Evolutionary conservation across 2,329 filamentous ascomycete genomes (phyloP).

Genomic region (Aspergillus pseudonomiae): DNA sequence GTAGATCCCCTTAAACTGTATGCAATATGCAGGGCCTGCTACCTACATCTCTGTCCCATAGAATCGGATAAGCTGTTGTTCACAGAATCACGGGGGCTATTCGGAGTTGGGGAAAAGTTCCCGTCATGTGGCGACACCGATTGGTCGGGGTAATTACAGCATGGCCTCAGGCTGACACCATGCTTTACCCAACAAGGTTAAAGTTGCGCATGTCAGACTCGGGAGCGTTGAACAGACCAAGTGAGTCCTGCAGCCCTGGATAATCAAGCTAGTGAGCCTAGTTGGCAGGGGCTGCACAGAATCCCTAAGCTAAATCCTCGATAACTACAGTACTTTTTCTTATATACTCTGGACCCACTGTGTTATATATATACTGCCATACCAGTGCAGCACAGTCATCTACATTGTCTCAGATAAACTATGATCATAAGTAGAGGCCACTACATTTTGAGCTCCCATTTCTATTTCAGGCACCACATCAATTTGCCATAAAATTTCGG

Average conservation of each 20-base stretch:
- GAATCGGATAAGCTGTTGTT: background rate
- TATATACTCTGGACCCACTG: too few species aligned
- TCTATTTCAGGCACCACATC: background rate
- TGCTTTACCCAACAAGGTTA: background rate
- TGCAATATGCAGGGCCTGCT: background rate
- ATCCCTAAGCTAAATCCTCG: background rate
- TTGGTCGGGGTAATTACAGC: background rate
- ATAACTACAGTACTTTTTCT: too few species aligned
- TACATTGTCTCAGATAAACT: background rate
- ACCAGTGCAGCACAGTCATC: background rate
- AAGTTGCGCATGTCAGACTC: background rate
- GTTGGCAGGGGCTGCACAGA: too few species aligned
- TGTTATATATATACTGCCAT: too few species aligned
- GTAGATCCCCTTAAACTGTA: background rate
- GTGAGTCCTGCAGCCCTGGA: too few species aligned
- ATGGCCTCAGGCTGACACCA: background rate
- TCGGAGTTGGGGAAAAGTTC: background rate
- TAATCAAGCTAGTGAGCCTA: too few species aligned
- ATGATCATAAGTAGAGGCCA: background rate
- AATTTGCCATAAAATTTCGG: background rate
- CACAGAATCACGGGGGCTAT: background rate
- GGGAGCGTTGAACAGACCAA: background rate
- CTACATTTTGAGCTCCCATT: background rate
- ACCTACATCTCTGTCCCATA: background rate
- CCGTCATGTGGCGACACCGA: background rate